Evolutionary conservation across 176 grass and related monocot species (phyloP).

Genomic region (Calamus simplicifolius): DNA sequence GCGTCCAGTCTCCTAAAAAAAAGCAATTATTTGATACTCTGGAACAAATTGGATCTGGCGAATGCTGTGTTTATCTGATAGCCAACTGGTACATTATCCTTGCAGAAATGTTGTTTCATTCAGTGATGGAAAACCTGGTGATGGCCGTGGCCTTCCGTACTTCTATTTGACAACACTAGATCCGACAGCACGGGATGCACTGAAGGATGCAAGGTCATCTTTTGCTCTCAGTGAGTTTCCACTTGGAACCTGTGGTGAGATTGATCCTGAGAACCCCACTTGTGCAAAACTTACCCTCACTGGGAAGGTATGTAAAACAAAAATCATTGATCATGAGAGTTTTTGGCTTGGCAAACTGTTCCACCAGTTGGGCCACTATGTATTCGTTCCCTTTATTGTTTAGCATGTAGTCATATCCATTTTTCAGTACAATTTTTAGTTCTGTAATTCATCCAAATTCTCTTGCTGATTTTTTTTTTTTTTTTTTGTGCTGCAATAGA

Average conservation of each 20-base stretch:
- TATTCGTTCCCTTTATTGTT: too few relatives aligned
- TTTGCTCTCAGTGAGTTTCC: slow-evolving; percentile 89
- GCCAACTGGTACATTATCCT: not conserved
- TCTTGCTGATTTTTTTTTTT: too few relatives aligned
- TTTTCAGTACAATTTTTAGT: too few relatives aligned
- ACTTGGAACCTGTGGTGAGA: slow-evolving; percentile 66
- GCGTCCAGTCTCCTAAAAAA: not conserved
- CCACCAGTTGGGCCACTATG: too few relatives aligned
- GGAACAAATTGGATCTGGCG: too few relatives aligned
- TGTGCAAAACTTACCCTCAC: slow-evolving; percentile 94
- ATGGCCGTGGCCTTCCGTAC: slow-evolving; percentile 58
- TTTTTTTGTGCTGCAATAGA: too few relatives aligned
- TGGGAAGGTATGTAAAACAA: slow-evolving; percentile 49
- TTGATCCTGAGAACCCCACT: slow-evolving; percentile 90
- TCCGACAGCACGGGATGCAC: slow-evolving; percentile 77
- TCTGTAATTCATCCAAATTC: too few relatives aligned
- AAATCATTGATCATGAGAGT: not conserved
- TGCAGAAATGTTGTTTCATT: slow-evolving; percentile 91
- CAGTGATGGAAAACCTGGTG: slow-evolving; percentile 59
- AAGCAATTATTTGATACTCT: too few relatives aligned
- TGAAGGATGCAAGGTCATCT: slow-evolving; percentile 68
- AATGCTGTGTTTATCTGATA: too few relatives aligned
- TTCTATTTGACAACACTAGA: slow-evolving; percentile 87
- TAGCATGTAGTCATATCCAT: too few relatives aligned
- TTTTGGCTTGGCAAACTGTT: too few relatives aligned